phyloP scores from a whole-genome alignment of 768 basidiomycete species.

The Clavaria fumosa region DNA sequence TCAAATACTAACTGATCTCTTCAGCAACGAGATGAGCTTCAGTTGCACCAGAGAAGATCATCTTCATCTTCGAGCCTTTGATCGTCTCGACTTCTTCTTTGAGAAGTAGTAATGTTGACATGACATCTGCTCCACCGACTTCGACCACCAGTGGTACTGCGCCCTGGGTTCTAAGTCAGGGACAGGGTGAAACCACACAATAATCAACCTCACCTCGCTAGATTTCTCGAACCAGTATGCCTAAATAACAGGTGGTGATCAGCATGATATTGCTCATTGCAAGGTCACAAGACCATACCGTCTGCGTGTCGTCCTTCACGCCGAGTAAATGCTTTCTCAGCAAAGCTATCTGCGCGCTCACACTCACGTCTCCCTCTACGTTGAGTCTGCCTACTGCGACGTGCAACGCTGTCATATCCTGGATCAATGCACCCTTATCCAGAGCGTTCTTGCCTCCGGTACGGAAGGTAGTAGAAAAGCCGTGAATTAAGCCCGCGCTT shows the following conservation, averaged over 20 bases:
- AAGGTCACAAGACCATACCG: slow-evolving; percentile 23
- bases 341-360: slow-evolving; percentile 48
- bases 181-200: slow-evolving; percentile 9
- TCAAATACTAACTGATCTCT: too few species aligned
- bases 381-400: slow-evolving; percentile 26
- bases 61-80: slow-evolving; percentile 18
- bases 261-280: too few species aligned
- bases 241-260: too few species aligned
- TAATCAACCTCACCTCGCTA: slow-evolving; percentile 1
- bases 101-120: slow-evolving; percentile 49
- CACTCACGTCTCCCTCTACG: slow-evolving; percentile 31
- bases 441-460: slow-evolving; percentile 44
- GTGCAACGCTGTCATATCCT: slow-evolving; percentile 52
- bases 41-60: slow-evolving; percentile 43
- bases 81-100: slow-evolving; percentile 34
- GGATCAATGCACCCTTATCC: slow-evolving; percentile 46
- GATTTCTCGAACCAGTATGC: too few species aligned
- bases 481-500: slow-evolving; percentile 41
- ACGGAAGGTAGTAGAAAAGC: slow-evolving; percentile 47
- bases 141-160: slow-evolving; percentile 46
- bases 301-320: slow-evolving; percentile 10
- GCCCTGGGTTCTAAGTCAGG: slow-evolving; percentile 27
- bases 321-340: slow-evolving; percentile 32
- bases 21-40: slow-evolving; percentile 51
- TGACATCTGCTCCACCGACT: slow-evolving; percentile 60